These are phyloP conservation scores for Chloris gayana DNA, from an alignment of 176 grass and related monocot species.

Conservation along the genomic window DNA sequence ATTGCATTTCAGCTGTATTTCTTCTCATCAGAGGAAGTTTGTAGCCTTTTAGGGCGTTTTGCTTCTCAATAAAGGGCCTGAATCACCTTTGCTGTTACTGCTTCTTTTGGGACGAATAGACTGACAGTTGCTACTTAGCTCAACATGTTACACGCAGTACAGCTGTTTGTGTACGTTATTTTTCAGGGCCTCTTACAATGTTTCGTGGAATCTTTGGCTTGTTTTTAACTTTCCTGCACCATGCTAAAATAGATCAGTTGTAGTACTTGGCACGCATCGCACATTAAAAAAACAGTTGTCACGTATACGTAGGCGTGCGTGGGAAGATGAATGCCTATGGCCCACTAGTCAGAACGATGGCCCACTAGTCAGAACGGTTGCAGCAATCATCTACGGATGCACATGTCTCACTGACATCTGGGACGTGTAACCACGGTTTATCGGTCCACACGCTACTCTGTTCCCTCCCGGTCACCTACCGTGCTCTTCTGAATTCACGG, in stretches of 20 bases:
- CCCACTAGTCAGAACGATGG: too few species aligned
- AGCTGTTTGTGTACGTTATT: not conserved
- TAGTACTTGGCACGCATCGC: too few species aligned
- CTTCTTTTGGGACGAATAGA: not conserved
- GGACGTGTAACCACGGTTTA: not conserved
- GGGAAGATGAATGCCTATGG: too few species aligned
- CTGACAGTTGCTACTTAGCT: not conserved
- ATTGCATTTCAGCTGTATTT: not conserved
- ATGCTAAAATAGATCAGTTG: not conserved
- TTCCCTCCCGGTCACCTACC: not conserved
- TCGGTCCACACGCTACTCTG: too few species aligned
- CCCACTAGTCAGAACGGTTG: not conserved
- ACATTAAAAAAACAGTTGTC: too few species aligned
- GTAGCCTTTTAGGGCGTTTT: not conserved
- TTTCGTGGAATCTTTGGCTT: not conserved
- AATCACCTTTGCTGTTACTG: conserved; percentile 9
- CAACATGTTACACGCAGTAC: not conserved
- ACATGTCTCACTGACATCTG: not conserved
- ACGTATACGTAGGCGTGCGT: too few species aligned
- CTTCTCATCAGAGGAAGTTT: not conserved
- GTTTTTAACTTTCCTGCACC: not conserved
- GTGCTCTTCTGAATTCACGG: not conserved
- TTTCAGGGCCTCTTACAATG: not conserved
- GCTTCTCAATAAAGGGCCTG: conserved; percentile 23
- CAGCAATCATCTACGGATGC: not conserved